Evolutionary conservation across 148 eudicot species (phyloP), one percentile per base, ranked within the genome.

Genomic region (Rhododendron molle): DNA sequence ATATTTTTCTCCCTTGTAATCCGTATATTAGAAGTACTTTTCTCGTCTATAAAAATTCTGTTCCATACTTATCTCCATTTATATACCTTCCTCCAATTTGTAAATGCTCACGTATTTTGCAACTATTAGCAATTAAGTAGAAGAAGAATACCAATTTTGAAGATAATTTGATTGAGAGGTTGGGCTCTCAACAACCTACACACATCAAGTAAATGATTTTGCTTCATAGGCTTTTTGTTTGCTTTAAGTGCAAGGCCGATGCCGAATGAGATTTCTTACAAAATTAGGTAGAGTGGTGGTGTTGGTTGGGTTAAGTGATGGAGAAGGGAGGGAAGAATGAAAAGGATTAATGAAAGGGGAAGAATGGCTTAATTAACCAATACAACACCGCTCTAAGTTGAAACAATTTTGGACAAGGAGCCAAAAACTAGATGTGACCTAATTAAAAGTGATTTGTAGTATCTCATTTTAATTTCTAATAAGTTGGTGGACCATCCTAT

Each of bases 261-360:
- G 56, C 47, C 54, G 16, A 77, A 79, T 12, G 72, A 21, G 81
- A 14, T 11, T 21, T 7, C 14, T 9, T 54, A 46, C 49, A 83
- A n/a, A 20, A 86, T 83, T 90, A 84, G 91, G 91, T 90, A 40
- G 84, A 32, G 91, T 86, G 90, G 83, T 81, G 74, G 62, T 76
- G 91, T 88, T 88, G 7, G 90, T 86, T 88, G 91, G 85, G 30
- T 88, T 89, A 88, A 86, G 90, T 90, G 87, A 77, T 76, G 88
- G 82, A 84, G 76, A 90, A 88, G 91, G 87, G 80, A 84, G 77
- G 83, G 11, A 47, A 47, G 32, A 77, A 80, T 79, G 1, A 32
- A 32, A 78, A 80, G 67, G 83, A 67, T 69, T 21, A n/a, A n/a
- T n/a, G 11, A 56, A 49, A 72, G 44, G n/a, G 16, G 80, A 38